Conservation (phyloP, 306 rosid genomes). For the Sindora glabra region DNA sequence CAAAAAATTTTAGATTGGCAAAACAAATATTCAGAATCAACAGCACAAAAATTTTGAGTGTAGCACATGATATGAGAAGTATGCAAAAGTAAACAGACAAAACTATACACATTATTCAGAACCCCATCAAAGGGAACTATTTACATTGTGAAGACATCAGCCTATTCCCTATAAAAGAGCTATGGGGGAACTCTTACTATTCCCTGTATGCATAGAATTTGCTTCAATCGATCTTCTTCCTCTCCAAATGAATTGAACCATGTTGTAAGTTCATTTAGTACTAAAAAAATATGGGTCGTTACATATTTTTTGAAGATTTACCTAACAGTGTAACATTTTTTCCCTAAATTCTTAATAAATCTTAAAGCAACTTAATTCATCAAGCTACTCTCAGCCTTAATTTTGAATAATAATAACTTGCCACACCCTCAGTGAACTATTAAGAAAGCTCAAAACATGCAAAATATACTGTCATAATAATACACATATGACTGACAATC, state of each 20-base stretch:
- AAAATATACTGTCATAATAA: not conserved
- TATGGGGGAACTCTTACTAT: too few relatives aligned
- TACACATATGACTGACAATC: not conserved
- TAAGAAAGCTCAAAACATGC: not conserved
- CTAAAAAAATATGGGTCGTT: not conserved
- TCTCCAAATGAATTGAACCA: not conserved
- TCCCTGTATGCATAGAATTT: too few relatives aligned
- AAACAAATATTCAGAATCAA: not conserved
- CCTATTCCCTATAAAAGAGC: too few relatives aligned
- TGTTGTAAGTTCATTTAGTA: not conserved
- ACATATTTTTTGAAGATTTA: not conserved
- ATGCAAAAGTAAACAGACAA: not conserved
- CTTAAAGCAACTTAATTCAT: not conserved
- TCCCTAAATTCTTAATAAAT: too few relatives aligned
- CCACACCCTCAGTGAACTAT: not conserved
- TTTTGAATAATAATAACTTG: not conserved
- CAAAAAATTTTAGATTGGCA: constrained; percentile 26
- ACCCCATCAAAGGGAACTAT: too few relatives aligned
- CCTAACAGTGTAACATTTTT: too few relatives aligned
- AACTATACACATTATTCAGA: too few relatives aligned
- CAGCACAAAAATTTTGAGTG: not conserved
- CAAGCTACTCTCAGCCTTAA: not conserved
- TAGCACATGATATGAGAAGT: not conserved
- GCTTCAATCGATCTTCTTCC: not conserved
- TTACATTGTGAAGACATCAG: too few relatives aligned